phyloP scores from a whole-genome alignment of 1,284 basidiomycete species.

The Ustilago hordei region DNA sequence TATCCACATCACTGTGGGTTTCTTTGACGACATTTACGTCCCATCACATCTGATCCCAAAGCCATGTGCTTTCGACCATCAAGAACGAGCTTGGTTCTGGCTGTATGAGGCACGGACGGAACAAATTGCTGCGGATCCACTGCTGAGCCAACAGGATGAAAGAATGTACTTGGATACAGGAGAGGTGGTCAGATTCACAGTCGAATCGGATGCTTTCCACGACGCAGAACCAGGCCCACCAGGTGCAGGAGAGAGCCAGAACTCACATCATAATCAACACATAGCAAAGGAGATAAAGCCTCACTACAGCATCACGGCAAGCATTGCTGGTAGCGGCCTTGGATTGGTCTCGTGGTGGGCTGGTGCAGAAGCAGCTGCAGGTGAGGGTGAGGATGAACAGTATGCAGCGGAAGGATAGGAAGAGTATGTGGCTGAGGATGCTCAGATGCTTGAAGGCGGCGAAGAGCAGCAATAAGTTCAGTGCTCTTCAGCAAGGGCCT shows the following conservation, averaged over 20 bases:
- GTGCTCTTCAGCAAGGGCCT: not conserved
- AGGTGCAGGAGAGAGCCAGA: conserved; percentile 40
- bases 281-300: conserved; percentile 38
- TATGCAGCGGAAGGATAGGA: conserved; percentile 11
- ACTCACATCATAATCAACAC: conserved; percentile 34
- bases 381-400: conserved; percentile 6
- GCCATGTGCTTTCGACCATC: conserved; percentile 77
- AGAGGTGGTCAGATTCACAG: conserved; percentile 86
- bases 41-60: conserved; percentile 76
- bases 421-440: conserved; percentile 6
- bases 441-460: conserved; percentile 3
- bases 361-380: conserved; percentile 68
- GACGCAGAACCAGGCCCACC: conserved; percentile 92
- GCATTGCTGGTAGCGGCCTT: conserved; percentile 88
- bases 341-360: conserved; percentile 76
- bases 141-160: conserved; percentile 71
- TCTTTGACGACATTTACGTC: conserved; percentile 94
- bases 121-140: conserved; percentile 52
- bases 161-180: conserved; percentile 87
- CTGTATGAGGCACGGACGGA: conserved; percentile 68
- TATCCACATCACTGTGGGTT: conserved; percentile 81
- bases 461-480: not conserved
- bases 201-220: conserved; percentile 88
- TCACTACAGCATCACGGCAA: conserved; percentile 68
- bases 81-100: conserved; percentile 71